phyloP scores from a whole-genome alignment of 106 monocot genomes.

The Allium cepa region DNA sequence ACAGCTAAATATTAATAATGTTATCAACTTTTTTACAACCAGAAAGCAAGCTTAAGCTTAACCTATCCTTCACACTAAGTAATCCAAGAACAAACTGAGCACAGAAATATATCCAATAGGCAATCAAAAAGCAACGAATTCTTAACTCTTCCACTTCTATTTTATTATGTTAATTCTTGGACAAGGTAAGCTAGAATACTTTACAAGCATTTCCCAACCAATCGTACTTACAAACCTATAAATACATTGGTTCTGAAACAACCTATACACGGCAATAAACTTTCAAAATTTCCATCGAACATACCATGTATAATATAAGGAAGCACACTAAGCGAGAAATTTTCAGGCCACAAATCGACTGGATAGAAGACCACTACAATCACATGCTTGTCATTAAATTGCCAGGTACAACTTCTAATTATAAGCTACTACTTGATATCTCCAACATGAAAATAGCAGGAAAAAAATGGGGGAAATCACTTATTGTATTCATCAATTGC shows the following conservation, averaged over 20 bases:
- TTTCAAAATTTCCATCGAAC: background rate
- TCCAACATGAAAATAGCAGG: too few relatives aligned
- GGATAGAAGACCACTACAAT: constrained; percentile 7
- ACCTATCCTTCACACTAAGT: constrained; percentile 4
- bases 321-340: constrained; percentile 1
- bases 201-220: background rate
- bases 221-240: background rate
- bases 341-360: constrained; percentile 4
- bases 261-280: background rate
- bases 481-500: background rate
- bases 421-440: background rate
- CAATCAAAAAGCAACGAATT: constrained; percentile 2
- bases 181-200: constrained; percentile 3
- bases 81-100: background rate
- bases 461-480: too few relatives aligned
- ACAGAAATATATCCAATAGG: background rate
- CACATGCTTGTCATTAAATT: constrained; percentile 4
- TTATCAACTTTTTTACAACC: too few relatives aligned
- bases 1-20: too few relatives aligned
- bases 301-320: constrained; percentile 1
- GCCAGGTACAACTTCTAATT: constrained; percentile 3
- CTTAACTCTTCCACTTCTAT: background rate
- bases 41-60: background rate
- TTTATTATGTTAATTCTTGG: background rate
- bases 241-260: background rate